Evolutionary conservation across 2,329 filamentous ascomycete genomes (phyloP), one percentile per base, ranked within the genome.

Genomic region (Parastagonospora nodorum): DNA sequence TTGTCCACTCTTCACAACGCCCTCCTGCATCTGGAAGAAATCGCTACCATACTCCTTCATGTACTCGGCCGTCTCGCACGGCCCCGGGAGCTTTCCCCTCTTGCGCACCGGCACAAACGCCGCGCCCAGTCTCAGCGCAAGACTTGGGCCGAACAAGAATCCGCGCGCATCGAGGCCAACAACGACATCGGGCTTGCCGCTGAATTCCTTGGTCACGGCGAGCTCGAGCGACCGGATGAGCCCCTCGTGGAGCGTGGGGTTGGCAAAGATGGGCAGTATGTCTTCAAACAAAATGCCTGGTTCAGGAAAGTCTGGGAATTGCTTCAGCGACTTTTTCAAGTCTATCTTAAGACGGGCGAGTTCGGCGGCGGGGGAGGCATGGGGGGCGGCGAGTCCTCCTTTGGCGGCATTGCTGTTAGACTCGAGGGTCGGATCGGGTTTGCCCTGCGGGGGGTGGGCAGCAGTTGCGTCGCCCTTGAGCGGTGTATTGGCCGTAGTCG

Each of bases 11-110:
- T 89, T 87, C 68, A 99, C 87, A 38, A 88, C 88, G 75, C 89
- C 92, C 61, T 84, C 80, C 80, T 99, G 94, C 81, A 99, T 95
- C 82, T 97, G 90, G 80, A 99, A 97, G 73, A 88, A 88, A 75
- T 99, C 94, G 76, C 87, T 83, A 58, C 94, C 94, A 71, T 99
- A 99, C 77, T 99, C 94, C 83, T 99, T 99, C 77, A 92, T 81
- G 75, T 91, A 99, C 63, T 83, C 83, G 61, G 92, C 92, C 48
- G 90, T 95, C 69, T 89, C 87, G 67, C 89, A 92, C 51, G 89
- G 87, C 29, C 94, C 94, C 6, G 94, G 94, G 63, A 99, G 84
- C 84, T 99, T 99, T 74, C 94, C 94, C 82, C 88, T 80, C 84
- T 99, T 99, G 71, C 94, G 84, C 56, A 97, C 92, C 12, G 94